Evolutionary conservation across 2,329 filamentous ascomycete species (phyloP), one percentile per base, ranked within the genome.

Genomic region (Penicillium hesseltinei): DNA sequence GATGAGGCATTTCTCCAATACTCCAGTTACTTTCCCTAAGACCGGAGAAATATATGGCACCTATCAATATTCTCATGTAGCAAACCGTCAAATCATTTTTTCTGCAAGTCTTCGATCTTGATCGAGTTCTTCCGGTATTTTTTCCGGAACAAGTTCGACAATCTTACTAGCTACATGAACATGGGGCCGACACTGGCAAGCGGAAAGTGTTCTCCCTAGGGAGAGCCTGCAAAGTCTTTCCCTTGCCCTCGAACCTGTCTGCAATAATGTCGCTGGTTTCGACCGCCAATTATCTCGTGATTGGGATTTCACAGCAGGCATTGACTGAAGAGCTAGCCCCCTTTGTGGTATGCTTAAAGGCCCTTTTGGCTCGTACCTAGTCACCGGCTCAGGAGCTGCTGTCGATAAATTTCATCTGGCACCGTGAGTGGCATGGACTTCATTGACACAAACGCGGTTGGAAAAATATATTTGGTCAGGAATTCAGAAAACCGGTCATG

Each of bases 1-100:
- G 59, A 65, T 19, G 61, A 63, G 42, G 44, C 53, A 29, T 62
- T 63, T 21, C 48, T 62, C 17, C 60, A 61, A 45, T 62, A 62
- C 36, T 56, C 56, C 6, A 52, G 43, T 15, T 59, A 59, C 17
- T 59, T 59, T 19, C 42, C 49, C 23, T 56, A 40, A 56, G 13
- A 17, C 19, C 5, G 19, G 44, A 17, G 1, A 47, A 45, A 17
- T 47, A 13, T 2, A 10, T 4, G 23, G 13, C 19, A 1, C 19
- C 8, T 31, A 23, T 17, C 29, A 23, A 33, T 9, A 45, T 21
- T 21, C 23, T 15, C 6, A 23, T 15, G 9, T 42, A 8, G 39
- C 21, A 42, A 23, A 42, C 21, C 6, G 19, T 17, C 39, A 15
- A 1, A 25, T 9, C 7, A 42, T 17, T 13, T 25, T 25, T 42